A percentile compares a stretch with the other conserved stretches of the same genome.
phyloP scores from a whole-genome alignment of 331 rosid species.

The Quercus phellos region DNA sequence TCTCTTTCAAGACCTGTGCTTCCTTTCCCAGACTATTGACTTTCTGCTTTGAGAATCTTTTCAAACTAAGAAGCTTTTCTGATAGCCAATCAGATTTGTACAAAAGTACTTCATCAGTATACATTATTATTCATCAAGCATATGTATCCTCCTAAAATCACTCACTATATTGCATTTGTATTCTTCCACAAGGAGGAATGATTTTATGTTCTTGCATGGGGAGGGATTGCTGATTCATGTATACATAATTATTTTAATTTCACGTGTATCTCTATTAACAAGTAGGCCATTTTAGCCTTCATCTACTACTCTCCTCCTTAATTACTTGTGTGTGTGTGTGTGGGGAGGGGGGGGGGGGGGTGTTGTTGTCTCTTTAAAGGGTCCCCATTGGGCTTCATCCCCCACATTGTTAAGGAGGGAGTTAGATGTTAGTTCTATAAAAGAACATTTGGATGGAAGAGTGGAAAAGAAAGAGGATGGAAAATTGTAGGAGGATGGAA shows the following conservation, averaged over 20 bases:
- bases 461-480: too few relatives aligned
- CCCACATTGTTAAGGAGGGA: too few relatives aligned
- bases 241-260: neutral
- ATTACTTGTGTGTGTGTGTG: too few relatives aligned
- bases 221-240: neutral
- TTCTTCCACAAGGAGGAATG: neutral
- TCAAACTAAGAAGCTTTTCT: slow-evolving; percentile 70
- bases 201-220: neutral
- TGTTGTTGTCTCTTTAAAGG: too few relatives aligned
- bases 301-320: too few relatives aligned
- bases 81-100: slow-evolving; percentile 31
- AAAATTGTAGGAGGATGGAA: too few relatives aligned
- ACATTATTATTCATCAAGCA: slow-evolving; percentile 5
- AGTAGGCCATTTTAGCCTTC: neutral
- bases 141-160: slow-evolving; percentile 11
- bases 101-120: slow-evolving; percentile 32
- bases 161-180: slow-evolving; percentile 9
- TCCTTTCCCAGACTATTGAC: slow-evolving; percentile 79
- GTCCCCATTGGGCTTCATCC: too few relatives aligned
- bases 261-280: neutral
- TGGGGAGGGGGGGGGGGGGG: too few relatives aligned
- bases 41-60: slow-evolving; percentile 76
- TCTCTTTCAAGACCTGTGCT: slow-evolving; percentile 79
- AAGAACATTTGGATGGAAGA: too few relatives aligned
- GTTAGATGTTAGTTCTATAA: too few relatives aligned